phyloP scores from a whole-genome alignment of 2,329 filamentous ascomycete genomes.

The Allantophomopsis lycopodina region DNA sequence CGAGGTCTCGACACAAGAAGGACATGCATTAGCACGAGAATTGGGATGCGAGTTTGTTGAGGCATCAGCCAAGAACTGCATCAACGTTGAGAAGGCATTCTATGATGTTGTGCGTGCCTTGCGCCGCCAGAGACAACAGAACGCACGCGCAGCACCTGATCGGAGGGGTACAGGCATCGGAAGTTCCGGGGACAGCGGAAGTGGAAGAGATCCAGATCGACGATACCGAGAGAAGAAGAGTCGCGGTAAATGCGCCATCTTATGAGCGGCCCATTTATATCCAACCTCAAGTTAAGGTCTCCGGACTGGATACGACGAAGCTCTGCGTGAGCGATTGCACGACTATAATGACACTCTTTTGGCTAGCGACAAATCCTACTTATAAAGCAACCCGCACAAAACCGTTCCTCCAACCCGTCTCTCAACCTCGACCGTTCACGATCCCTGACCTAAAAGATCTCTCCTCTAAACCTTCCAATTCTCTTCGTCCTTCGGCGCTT shows the following conservation, averaged over 20 bases:
- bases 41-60: constrained; percentile 94
- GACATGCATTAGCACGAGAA: constrained; percentile 79
- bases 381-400: too few relatives aligned
- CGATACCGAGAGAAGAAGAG: constrained; percentile 11
- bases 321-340: too few relatives aligned
- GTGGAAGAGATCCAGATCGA: constrained; percentile 11
- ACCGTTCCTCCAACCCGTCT: too few relatives aligned
- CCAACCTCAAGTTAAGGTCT: too few relatives aligned
- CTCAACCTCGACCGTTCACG: too few relatives aligned
- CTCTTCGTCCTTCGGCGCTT: too few relatives aligned
- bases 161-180: constrained; percentile 10
- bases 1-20: constrained; percentile 93
- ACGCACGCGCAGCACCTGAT: constrained; percentile 5
- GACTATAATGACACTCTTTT: too few relatives aligned
- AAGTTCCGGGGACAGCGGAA: constrained; percentile 8
- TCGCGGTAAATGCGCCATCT: constrained; percentile 15
- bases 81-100: constrained; percentile 97
- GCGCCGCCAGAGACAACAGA: constrained; percentile 59
- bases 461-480: too few relatives aligned
- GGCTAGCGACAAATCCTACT: too few relatives aligned
- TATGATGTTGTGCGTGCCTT: constrained; percentile 93
- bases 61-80: constrained; percentile 93
- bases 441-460: too few relatives aligned
- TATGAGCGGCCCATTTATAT: constrained; percentile 12
- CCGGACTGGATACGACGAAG: too few relatives aligned